Conservation (phyloP, 495 filamentous ascomycete species). For the Neohortaea acidophila region DNA sequence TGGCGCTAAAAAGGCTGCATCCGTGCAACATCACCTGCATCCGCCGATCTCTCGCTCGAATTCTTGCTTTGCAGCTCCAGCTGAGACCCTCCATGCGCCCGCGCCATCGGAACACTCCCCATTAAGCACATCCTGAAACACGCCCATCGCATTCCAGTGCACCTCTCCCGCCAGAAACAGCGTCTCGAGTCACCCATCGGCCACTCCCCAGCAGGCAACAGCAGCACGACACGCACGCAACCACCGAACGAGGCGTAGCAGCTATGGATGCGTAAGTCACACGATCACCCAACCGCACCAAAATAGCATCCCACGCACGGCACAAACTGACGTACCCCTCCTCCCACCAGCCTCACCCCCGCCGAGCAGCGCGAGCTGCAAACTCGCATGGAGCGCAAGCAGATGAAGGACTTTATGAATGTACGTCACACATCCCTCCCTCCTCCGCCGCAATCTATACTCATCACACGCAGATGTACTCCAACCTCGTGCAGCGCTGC, state of each 20-base stretch:
- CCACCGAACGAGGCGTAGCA: too few relatives aligned
- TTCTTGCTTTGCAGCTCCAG: too few relatives aligned
- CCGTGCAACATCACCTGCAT: too few relatives aligned
- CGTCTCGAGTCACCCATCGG: neutral
- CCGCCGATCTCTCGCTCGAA: too few relatives aligned
- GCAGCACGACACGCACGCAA: conserved; percentile 1
- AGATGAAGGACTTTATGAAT: conserved; percentile 97
- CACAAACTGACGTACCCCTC: too few relatives aligned
- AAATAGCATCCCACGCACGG: conserved; percentile 2
- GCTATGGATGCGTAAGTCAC: conserved; percentile 15
- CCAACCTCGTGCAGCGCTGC: conserved; percentile 84
- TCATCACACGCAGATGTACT: conserved; percentile 62
- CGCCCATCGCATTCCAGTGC: neutral
- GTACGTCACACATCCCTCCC: conserved; percentile 37
- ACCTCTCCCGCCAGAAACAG: neutral
- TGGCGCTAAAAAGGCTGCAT: too few relatives aligned
- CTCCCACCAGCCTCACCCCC: conserved; percentile 50
- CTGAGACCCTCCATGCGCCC: too few relatives aligned
- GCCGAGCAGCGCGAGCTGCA: conserved; percentile 85
- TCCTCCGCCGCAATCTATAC: conserved; percentile 6
- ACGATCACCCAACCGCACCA: conserved; percentile 7
- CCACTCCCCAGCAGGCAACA: neutral
- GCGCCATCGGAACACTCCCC: neutral
- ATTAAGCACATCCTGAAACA: conserved; percentile 1
- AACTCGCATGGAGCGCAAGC: conserved; percentile 80